Percentiles rank a stretch among this genome's conserved stretches.
These are phyloP conservation scores for Gaertneriomyces semiglobifer DNA, from an alignment of 192 early-diverging fungal genomes.

Conservation along the genomic window DNA sequence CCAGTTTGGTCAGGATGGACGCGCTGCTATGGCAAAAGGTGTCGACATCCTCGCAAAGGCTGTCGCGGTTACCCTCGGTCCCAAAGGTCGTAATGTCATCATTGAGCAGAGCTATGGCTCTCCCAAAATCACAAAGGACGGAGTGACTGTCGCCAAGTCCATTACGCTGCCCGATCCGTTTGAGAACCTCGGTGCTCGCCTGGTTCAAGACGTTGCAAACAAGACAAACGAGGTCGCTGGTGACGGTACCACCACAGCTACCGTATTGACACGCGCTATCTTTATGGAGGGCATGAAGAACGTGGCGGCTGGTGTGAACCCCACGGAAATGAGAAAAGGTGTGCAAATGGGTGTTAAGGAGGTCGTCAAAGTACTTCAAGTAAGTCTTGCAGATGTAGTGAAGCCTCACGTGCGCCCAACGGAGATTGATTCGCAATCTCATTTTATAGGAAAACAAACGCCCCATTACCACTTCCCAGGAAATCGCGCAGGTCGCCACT, in stretches of 20 bases:
- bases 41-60: conserved; percentile 97
- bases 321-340: conserved; percentile 93
- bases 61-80: conserved; percentile 98
- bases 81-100: conserved; percentile 98
- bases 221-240: conserved; percentile 99
- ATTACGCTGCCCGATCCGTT: conserved; percentile 97
- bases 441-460: conserved; percentile 68
- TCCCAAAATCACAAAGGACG: conserved; percentile 99
- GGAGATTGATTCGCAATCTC: too few relatives aligned
- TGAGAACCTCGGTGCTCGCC: conserved; percentile 96
- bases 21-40: conserved; percentile 87
- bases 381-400: too few relatives aligned
- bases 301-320: conserved; percentile 99
- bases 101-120: conserved; percentile 96
- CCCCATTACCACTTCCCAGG: conserved; percentile 90
- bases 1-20: conserved; percentile 92
- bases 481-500: conserved; percentile 98
- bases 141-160: conserved; percentile 98
- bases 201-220: conserved; percentile 99
- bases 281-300: conserved; percentile 99
- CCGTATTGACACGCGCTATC: conserved; percentile 96
- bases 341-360: conserved; percentile 89
- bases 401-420: too few relatives aligned
- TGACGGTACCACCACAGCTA: conserved; percentile 99
- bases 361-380: conserved; percentile 83